Evolutionary conservation across 257 asterid species (phyloP).

Genomic region (Gynochthodes officinalis): DNA sequence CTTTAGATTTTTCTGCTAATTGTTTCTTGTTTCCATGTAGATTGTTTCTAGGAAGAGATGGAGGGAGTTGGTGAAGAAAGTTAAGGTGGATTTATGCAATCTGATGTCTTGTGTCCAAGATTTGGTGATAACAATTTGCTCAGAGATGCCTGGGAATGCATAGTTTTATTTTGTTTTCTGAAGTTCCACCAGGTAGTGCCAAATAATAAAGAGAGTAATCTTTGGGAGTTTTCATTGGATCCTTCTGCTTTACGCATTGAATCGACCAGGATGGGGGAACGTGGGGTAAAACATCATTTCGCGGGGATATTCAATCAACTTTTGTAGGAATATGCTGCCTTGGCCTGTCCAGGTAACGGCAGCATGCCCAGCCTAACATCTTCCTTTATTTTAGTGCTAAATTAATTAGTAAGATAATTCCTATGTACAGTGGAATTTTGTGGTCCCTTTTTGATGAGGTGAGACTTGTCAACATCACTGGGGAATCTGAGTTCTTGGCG

Average conservation of each 20-base stretch:
- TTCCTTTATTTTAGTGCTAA: background rate
- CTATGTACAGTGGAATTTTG: background rate
- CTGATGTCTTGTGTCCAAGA: background rate
- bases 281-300: background rate
- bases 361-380: background rate
- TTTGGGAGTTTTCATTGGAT: background rate
- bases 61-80: background rate
- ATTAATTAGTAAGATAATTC: constrained; percentile 8
- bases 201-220: background rate
- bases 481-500: constrained; percentile 21
- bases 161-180: background rate
- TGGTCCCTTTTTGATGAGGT: constrained; percentile 8
- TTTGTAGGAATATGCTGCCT: constrained; percentile 11
- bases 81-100: background rate
- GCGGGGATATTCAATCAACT: constrained; percentile 17
- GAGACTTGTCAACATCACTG: constrained; percentile 17
- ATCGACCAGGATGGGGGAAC: background rate
- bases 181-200: too few species aligned
- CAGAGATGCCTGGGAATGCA: constrained; percentile 3
- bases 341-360: constrained; percentile 4
- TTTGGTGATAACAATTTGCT: constrained; percentile 4
- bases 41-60: background rate
- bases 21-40: background rate
- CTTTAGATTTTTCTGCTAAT: background rate
- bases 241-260: constrained; percentile 7